Conservation (phyloP, 73 alveolate genomes). For the Paramecium bursaria region DNA sequence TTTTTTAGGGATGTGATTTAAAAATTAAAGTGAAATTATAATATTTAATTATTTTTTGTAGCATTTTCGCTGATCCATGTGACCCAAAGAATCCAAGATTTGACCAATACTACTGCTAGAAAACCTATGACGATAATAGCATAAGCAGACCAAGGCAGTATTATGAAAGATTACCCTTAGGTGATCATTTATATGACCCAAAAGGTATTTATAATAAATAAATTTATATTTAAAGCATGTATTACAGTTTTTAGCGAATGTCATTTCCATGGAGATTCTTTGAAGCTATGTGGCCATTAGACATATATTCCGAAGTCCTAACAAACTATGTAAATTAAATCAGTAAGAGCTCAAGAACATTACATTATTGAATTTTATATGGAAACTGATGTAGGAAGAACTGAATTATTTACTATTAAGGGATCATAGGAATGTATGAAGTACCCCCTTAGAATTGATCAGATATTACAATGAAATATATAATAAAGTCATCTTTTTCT, state of each 20-base stretch:
- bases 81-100: neutral
- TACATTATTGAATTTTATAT: slow-evolving; percentile 36
- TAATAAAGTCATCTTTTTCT: no score
- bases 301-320: slow-evolving; percentile 37
- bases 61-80: slow-evolving; percentile 34
- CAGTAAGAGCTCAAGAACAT: slow-evolving; percentile 54
- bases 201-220: neutral
- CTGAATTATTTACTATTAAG: slow-evolving; percentile 31
- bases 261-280: slow-evolving; percentile 36
- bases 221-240: slow-evolving; percentile 39
- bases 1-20: slow-evolving; percentile 43
- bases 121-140: slow-evolving; percentile 8
- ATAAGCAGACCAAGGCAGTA: neutral
- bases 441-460: slow-evolving; percentile 42
- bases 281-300: slow-evolving; percentile 30
- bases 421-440: slow-evolving; percentile 31
- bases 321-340: neutral
- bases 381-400: slow-evolving; percentile 13
- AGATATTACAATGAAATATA: slow-evolving; percentile 36
- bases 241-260: slow-evolving; percentile 56
- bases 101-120: neutral
- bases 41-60: neutral
- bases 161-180: neutral
- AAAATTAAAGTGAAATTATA: slow-evolving; percentile 20
- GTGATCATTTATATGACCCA: slow-evolving; percentile 13